A percentile compares a stretch with the other conserved stretches of the same genome.
These are phyloP conservation scores for Tetrastigma voinierianum DNA, from an alignment of 164 flowering plant genomes.

Conservation along the genomic window DNA sequence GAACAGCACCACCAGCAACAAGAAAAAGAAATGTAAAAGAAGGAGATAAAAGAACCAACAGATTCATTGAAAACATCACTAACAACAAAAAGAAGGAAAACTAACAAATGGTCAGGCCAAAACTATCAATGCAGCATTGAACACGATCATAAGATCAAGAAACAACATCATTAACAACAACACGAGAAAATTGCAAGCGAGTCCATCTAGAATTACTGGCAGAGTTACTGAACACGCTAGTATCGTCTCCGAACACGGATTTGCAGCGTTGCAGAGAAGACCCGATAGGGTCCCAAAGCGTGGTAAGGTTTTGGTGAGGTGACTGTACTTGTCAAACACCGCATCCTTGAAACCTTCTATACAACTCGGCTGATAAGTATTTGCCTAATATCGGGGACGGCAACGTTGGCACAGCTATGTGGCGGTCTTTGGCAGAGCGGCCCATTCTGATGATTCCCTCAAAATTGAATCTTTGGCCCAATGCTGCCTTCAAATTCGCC, in stretches of 20 bases:
- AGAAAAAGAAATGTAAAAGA: background rate
- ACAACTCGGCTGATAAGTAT: conserved; percentile 78
- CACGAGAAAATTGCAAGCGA: background rate
- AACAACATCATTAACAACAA: background rate
- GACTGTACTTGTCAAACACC: conserved; percentile 88
- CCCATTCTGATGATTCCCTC: conserved; percentile 56
- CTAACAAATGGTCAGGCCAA: background rate
- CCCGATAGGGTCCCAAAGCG: conserved; percentile 52
- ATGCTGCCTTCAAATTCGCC: conserved; percentile 48
- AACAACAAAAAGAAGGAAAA: background rate
- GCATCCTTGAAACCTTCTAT: conserved; percentile 64
- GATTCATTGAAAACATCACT: no score
- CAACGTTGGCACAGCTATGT: conserved; percentile 63
- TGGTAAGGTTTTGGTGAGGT: conserved; percentile 61
- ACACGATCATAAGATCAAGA: no score
- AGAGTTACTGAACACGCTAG: conserved; percentile 82
- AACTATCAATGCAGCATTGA: background rate
- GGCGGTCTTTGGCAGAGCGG: conserved; percentile 49
- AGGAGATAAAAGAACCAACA: background rate
- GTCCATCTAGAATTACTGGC: conserved; percentile 43
- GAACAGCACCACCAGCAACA: background rate
- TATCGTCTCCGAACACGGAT: conserved; percentile 62
- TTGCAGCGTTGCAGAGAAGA: conserved; percentile 60
- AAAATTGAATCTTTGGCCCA: conserved; percentile 76
- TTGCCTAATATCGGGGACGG: conserved; percentile 65